phyloP scores from a whole-genome alignment of 2,329 filamentous ascomycete genomes.

The Calonectria crousiana region DNA sequence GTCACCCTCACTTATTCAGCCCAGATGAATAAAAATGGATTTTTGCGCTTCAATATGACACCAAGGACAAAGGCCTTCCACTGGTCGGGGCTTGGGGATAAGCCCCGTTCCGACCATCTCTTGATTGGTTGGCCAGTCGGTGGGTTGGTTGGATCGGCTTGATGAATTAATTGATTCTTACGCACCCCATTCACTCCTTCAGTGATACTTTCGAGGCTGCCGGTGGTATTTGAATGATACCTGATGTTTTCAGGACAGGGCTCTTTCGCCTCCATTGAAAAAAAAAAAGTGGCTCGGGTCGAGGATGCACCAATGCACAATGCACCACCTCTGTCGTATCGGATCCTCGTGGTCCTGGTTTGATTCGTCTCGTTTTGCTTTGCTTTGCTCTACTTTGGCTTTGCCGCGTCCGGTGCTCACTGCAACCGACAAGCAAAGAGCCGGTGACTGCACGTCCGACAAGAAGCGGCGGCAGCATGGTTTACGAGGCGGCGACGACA shows the following conservation, averaged over 20 bases:
- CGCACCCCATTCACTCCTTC: slow-evolving; percentile 11
- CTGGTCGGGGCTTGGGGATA: slow-evolving; percentile 4
- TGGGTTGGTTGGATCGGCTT: slow-evolving; percentile 18
- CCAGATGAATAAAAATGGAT: slow-evolving; percentile 24
- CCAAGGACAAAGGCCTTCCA: slow-evolving; percentile 18
- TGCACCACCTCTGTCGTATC: slow-evolving; percentile 34
- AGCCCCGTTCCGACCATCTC: slow-evolving; percentile 19
- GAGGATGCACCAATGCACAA: slow-evolving; percentile 34
- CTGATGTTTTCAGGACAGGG: slow-evolving; percentile 5
- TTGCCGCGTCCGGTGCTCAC: slow-evolving; percentile 2
- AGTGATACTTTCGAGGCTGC: slow-evolving; percentile 7
- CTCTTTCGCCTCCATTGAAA: slow-evolving; percentile 8
- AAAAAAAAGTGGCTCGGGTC: slow-evolving; percentile 11
- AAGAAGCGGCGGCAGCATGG: slow-evolving; percentile 40
- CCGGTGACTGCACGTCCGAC: slow-evolving; percentile 33
- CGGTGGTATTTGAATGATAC: slow-evolving; percentile 14
- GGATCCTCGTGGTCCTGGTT: slow-evolving; percentile 14
- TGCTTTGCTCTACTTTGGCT: background rate
- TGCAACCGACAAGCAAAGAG: background rate
- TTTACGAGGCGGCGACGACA: slow-evolving; percentile 41
- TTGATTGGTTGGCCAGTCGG: slow-evolving; percentile 34
- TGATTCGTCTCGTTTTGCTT: background rate
- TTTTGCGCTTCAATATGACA: slow-evolving; percentile 19
- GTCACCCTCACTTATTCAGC: slow-evolving; percentile 16
- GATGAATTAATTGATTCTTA: slow-evolving; percentile 18